Conservation (phyloP, 371 early-diverging fungal genomes). For the Dinochytrium kinnereticum region DNA sequence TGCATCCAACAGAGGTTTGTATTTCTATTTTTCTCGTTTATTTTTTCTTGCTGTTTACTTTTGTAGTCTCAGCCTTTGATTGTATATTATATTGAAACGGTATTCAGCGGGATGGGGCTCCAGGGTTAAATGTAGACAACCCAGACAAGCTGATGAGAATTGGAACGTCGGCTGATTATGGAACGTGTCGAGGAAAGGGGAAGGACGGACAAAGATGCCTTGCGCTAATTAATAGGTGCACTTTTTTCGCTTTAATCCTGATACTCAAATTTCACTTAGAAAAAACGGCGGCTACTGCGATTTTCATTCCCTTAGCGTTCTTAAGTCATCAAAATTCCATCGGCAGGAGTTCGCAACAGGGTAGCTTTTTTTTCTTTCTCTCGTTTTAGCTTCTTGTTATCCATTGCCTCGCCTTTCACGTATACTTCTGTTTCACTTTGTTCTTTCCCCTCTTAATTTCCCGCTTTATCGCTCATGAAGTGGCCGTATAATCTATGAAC, state of each 20-base stretch:
- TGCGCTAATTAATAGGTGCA: conserved; percentile 34
- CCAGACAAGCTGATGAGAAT: conserved; percentile 46
- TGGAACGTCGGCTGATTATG: conserved; percentile 44
- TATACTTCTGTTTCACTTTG: too few relatives aligned
- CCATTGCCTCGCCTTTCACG: too few relatives aligned
- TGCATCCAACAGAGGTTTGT: conserved; percentile 44
- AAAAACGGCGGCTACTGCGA: conserved; percentile 39
- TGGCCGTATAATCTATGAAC: too few relatives aligned
- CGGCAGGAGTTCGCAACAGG: conserved; percentile 45
- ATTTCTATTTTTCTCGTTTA: background rate
- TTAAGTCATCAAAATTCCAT: conserved; percentile 31
- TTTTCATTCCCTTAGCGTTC: conserved; percentile 34
- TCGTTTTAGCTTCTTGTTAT: too few relatives aligned
- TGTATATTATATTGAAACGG: too few relatives aligned
- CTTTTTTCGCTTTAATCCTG: background rate
- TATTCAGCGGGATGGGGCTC: conserved; percentile 30
- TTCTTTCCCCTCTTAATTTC: too few relatives aligned
- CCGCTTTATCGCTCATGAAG: too few relatives aligned
- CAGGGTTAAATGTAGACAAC: conserved; percentile 42
- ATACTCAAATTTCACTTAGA: conserved; percentile 12
- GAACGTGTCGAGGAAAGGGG: conserved; percentile 34
- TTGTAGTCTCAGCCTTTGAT: too few relatives aligned
- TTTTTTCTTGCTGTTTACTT: background rate
- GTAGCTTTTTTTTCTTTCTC: conserved; percentile 30
- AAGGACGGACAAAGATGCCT: conserved; percentile 31